Evolutionary conservation across 306 rosid species (phyloP), one percentile per base, ranked within the genome.

Genomic region (Casuarina equisetifolia): DNA sequence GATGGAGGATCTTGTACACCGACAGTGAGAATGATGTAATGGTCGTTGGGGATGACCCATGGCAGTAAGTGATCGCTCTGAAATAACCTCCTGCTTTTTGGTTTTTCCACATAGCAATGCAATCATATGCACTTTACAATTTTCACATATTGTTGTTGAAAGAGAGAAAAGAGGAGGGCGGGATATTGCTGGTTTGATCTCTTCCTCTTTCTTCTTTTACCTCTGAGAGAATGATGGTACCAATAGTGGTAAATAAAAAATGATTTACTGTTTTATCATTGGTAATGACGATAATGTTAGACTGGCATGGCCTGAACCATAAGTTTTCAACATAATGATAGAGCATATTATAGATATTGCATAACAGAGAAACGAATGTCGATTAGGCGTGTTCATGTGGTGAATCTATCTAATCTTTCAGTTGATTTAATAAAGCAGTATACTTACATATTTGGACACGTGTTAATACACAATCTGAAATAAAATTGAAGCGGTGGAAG

Each of bases 41-140:
- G 98, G 97, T 90, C 40, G 98, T 88, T 19, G 98, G 97, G 53
- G 98, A 94, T 83, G 97, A 94, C 74, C 97, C 97, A 50, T 94
- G 98, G 98, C 89, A 83, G 97, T 92, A 88, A 86, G 98, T 88
- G 13, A 25, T 43, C 66, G 35, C 74, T 75, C 55, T 78, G 40
- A 42, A 50, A 71, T 50, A 25, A 46, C 54, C 58, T 74, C 71
- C 83, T 82, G 43, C 35, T 75, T 43, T 45, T 44, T 49, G 32
- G 61, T 38, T 51, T 49, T 7, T 40, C 36, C 50, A 40, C 4
- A 66, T 66, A 16, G 48, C n/a, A 42, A 39, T 62, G 19, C 9
- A 62, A 36, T 16, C 25, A 66, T 40, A 40, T 43, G 20, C 50
- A 8, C 13, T 40, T 66, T 16, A 3, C 5, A 20, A 15, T 20